Evolutionary conservation across 192 early-diverging fungal species (phyloP), one percentile per base, ranked within the genome.

Genomic region (Kappamyces sp.): DNA sequence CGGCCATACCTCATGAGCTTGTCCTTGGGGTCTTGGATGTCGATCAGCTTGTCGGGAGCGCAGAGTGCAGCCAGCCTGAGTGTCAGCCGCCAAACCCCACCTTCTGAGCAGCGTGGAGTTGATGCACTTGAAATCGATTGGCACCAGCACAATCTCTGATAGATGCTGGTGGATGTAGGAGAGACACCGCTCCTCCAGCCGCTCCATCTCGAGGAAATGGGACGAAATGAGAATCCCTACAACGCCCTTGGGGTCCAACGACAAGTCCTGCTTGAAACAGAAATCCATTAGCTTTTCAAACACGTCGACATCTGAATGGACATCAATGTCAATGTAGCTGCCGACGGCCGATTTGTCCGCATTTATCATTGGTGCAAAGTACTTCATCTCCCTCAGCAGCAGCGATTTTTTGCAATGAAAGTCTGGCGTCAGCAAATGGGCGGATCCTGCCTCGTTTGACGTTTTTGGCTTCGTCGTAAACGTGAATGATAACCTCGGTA

Each of bases 241-340:
- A 0, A 66, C 78, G 5, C 73, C 67, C 42, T 72, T 51, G 6
- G 74, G 71, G 36, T 72, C 76, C 77, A 39, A 57, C 7, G 57
- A 62, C 4, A 66, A 64, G 37, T 66, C 38, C 51, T 66, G 51
- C 44, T 51, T 42, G 5, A 60, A 9, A 3, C 66, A 67, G 33
- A 67, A 67, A 23, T 62, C 38, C 66, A 80, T 80, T 0, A 80
- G 55, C 78, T 75, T 78, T 54, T 80, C 76, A 71, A 80, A 80
- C 8, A 80, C 78, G 61, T 80, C 73, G 44, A 80, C 68, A 60
- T 80, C 78, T 50, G 74, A 80, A 50, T 80, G 78, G 1, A 80
- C 78, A 47, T 80, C 78, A 40, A 80, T 80, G 31, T 78, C 76
- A 40, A 23, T n/a, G 44, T 46, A 23, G 23, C 12, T n/a, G 23